Conservation (phyloP, 1,284 basidiomycete genomes). For the Austroboletus novae-zelandiae region DNA sequence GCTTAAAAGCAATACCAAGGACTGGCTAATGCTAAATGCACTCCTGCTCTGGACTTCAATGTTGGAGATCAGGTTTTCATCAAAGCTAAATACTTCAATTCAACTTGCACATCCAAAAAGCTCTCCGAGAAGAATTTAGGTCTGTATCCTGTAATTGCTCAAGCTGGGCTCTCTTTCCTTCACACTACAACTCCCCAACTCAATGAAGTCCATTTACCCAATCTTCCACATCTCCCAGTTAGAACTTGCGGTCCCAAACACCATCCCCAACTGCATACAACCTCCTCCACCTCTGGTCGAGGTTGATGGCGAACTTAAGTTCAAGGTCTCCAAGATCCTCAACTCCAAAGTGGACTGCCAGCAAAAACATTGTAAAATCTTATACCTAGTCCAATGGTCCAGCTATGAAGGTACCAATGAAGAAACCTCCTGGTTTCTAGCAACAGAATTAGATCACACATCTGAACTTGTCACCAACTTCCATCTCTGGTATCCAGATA, state of each 20-base stretch:
- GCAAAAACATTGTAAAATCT: too few relatives aligned
- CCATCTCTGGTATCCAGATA: too few relatives aligned
- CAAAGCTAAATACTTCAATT: constrained; percentile 4
- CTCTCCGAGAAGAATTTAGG: constrained; percentile 23
- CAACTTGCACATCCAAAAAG: constrained; percentile 19
- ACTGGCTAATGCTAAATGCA: not conserved
- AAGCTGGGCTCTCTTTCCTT: not conserved
- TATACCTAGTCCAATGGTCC: not conserved
- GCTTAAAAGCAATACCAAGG: not conserved
- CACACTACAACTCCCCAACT: not conserved
- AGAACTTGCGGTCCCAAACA: not conserved
- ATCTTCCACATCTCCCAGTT: too few relatives aligned
- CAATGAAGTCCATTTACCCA: not conserved
- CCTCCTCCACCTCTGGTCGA: too few relatives aligned
- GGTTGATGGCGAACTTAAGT: too few relatives aligned
- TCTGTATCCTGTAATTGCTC: constrained; percentile 21
- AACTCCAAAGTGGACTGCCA: too few relatives aligned
- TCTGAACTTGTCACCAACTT: too few relatives aligned
- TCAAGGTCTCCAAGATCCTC: too few relatives aligned
- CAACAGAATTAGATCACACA: not conserved
- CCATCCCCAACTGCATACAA: too few relatives aligned
- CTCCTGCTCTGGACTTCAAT: not conserved
- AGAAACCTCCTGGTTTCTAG: not conserved
- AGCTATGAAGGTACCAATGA: not conserved
- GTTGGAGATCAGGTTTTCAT: constrained; percentile 1